Percentiles rank a stretch among this genome's conserved stretches.
Conservation (phyloP, 306 rosid genomes). For the Inga leiocalycina region DNA sequence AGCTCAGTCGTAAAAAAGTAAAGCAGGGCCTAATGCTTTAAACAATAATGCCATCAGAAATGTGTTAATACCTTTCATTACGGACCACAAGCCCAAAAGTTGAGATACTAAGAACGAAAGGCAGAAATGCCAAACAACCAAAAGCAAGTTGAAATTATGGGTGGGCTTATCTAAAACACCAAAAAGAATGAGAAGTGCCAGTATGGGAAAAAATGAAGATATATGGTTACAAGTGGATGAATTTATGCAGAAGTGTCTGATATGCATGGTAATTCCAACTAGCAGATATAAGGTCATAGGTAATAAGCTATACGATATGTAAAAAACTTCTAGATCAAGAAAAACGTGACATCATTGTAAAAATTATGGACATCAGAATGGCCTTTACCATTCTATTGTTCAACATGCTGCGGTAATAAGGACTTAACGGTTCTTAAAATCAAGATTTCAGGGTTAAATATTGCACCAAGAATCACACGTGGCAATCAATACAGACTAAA, state of each 20-base stretch:
- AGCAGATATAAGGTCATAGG: not conserved
- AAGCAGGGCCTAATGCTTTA: not conserved
- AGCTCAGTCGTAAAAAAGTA: not conserved
- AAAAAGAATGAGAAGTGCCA: not conserved
- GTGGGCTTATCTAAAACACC: not conserved
- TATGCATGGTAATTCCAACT: not conserved
- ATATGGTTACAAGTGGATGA: not conserved
- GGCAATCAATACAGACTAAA: not conserved
- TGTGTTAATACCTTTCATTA: not conserved
- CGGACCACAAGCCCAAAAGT: not conserved
- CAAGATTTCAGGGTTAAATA: not conserved
- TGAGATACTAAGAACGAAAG: not conserved
- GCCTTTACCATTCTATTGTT: not conserved
- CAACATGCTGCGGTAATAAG: not conserved
- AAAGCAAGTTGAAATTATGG: not conserved
- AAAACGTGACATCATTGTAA: not conserved
- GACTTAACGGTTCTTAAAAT: not conserved
- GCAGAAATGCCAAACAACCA: not conserved
- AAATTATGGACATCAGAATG: not conserved
- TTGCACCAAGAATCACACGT: not conserved
- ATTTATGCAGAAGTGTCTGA: not conserved
- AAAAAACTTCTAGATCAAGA: constrained; percentile 5
- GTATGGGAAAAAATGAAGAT: not conserved
- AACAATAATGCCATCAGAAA: not conserved
- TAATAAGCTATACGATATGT: not conserved